A percentile compares a stretch with the other conserved stretches of the same genome.
phyloP scores from a whole-genome alignment of 345 rosid species.

The Citrus medica region DNA sequence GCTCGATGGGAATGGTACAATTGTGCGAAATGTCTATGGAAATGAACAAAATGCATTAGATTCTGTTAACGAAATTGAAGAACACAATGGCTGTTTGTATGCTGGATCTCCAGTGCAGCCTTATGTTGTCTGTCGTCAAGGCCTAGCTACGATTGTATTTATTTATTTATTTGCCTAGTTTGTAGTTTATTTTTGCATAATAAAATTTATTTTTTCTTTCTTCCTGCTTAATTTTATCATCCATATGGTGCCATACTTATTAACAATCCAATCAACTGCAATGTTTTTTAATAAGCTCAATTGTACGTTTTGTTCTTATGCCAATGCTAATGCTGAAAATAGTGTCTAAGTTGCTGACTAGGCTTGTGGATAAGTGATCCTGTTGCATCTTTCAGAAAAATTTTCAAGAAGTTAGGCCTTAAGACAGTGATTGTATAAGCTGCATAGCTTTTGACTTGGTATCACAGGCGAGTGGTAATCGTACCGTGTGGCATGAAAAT shows the following conservation, averaged over 20 bases:
- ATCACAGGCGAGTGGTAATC: background rate
- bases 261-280: too few relatives aligned
- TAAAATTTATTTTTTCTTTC: too few relatives aligned
- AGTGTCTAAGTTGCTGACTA: background rate
- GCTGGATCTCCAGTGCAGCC: slow-evolving; percentile 41
- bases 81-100: slow-evolving; percentile 25
- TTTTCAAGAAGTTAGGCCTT: background rate
- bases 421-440: background rate
- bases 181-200: too few relatives aligned
- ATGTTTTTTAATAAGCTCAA: too few relatives aligned
- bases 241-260: too few relatives aligned
- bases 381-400: background rate
- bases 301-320: too few relatives aligned
- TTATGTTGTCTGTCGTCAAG: slow-evolving; percentile 19
- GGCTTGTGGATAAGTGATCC: background rate
- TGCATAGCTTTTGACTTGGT: background rate
- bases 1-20: slow-evolving; percentile 21
- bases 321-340: background rate
- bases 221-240: too few relatives aligned
- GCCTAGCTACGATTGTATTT: background rate
- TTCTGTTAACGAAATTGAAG: slow-evolving; percentile 44
- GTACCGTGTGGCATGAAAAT: background rate
- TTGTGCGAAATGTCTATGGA: slow-evolving; percentile 29
- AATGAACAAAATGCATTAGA: slow-evolving; percentile 19
- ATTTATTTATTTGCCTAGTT: too few relatives aligned